phyloP scores from a whole-genome alignment of 148 eudicot genomes.

The Cornus suecica region DNA sequence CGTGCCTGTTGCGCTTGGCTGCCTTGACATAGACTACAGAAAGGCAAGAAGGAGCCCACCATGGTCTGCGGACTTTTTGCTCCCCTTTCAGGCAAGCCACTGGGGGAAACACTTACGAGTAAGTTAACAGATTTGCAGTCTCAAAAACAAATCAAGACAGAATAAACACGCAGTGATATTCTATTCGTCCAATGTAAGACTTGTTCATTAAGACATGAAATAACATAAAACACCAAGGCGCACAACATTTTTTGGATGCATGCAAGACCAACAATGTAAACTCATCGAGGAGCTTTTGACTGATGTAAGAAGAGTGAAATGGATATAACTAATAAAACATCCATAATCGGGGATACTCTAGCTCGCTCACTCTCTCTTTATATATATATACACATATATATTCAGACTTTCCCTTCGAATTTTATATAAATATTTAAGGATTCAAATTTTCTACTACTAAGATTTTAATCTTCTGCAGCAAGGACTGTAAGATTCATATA shows the following conservation, averaged over 20 bases:
- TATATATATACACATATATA: too few species aligned
- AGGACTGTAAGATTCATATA: neutral
- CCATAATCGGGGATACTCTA: too few species aligned
- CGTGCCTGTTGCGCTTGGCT: constrained; percentile 82
- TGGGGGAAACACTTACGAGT: constrained; percentile 6
- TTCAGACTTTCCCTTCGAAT: too few species aligned
- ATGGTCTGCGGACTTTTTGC: constrained; percentile 77
- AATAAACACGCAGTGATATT: too few species aligned
- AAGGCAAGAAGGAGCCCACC: constrained; percentile 98
- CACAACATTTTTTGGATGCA: neutral
- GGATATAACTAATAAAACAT: too few species aligned
- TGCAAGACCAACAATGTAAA: neutral
- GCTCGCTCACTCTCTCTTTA: too few species aligned
- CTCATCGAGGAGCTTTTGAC: neutral
- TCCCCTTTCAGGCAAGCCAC: constrained; percentile 99
- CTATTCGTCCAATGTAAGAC: neutral
- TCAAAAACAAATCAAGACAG: too few species aligned
- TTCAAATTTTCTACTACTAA: neutral
- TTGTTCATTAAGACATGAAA: too few species aligned
- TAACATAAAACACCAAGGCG: neutral
- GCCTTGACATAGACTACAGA: constrained; percentile 65
- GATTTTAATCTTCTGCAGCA: neutral
- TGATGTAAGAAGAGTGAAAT: neutral
- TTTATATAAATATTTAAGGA: too few species aligned
- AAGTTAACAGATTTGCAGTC: neutral